Base-by-base conservation (phyloP, 441 rosid genomes). In the Heliophila coronopifolia region DNA sequence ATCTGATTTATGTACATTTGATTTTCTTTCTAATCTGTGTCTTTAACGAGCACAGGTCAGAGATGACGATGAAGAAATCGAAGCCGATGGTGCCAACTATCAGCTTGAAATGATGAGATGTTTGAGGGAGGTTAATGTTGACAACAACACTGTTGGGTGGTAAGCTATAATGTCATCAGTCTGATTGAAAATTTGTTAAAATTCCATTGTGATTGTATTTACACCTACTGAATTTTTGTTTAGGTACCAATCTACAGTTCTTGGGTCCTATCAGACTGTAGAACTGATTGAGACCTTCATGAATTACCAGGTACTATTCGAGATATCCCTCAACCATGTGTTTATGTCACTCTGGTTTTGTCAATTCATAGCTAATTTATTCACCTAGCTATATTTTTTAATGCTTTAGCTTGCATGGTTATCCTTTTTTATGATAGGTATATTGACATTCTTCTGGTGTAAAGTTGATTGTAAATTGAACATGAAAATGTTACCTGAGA, bases 81-180 rank as follows among this genome's bases (percentile, higher is more conserved):
- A 90, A 70, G 96, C 90, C 4, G 98, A 91, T 58, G 98, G 98
- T 49, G 96, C 96, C 9, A 86, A 90, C 65, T 90, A 90, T 63
- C 98, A 90, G 77, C 98, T 90, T 71, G 98, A 90, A 38, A 86
- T 90, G 98, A 86, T 91, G 98, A 77, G 95, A 64, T 91, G 98
- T 61, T 61, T 91, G 58, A 77, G 96, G 59, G 98, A 91, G 78
- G 98, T 91, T 54, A 91, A 91, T 63, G 98, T 91, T 16, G 98
- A 91, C 66, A 91, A 91, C 65, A 91, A 91, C 72, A 91, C 98
- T 2, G 96, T 91, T 39, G 96, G 96, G 33, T 91, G 98, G 98
- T 86, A 65, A 54, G 72, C 39, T 39, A 46, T 53, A 2, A 37
- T 32, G 18, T 20, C n/a, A 24, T 16, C 5, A 2, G 14, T 9